Evolutionary conservation across 2,329 filamentous ascomycete genomes (phyloP).

Genomic region (Colletotrichum costaricense): DNA sequence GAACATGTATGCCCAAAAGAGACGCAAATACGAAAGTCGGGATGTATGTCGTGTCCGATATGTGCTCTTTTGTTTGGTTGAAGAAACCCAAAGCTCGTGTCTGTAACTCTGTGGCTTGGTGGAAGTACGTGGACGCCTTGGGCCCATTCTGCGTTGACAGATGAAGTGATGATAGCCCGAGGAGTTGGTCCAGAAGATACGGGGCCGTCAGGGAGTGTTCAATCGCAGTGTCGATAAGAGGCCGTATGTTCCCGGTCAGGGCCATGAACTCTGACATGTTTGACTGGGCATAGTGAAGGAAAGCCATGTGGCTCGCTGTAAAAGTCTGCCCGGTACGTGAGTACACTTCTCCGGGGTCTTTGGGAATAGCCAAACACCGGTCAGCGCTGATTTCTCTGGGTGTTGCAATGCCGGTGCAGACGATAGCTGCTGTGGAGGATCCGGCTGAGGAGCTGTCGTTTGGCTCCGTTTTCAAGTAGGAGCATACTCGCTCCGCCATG

Average conservation of each 20-base stretch:
- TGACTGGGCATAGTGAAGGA: constrained; percentile 16
- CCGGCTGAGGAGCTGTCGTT: not conserved
- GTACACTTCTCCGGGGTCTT: not conserved
- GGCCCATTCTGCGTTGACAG: constrained; percentile 40
- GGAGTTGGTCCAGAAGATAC: constrained; percentile 50
- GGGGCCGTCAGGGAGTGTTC: constrained; percentile 43
- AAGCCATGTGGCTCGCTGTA: constrained; percentile 22
- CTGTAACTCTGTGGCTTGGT: constrained; percentile 45
- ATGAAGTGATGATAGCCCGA: constrained; percentile 52
- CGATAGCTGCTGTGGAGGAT: not conserved
- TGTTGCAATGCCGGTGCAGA: not conserved
- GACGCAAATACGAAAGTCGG: constrained; percentile 46
- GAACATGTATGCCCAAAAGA: constrained; percentile 47
- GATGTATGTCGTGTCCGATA: constrained; percentile 40
- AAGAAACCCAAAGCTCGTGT: constrained; percentile 43
- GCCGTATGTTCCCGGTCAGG: constrained; percentile 10
- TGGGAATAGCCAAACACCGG: not conserved
- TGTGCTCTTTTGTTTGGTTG: constrained; percentile 37
- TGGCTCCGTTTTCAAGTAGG: constrained; percentile 25
- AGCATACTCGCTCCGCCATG: constrained; percentile 39
- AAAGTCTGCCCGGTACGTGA: not conserved
- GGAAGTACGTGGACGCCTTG: constrained; percentile 38
- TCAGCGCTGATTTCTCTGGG: not conserved
- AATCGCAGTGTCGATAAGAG: constrained; percentile 45
- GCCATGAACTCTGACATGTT: constrained; percentile 17